Base-by-base conservation (phyloP, 2,329 filamentous ascomycete species). In the Botrytis elliptica region DNA sequence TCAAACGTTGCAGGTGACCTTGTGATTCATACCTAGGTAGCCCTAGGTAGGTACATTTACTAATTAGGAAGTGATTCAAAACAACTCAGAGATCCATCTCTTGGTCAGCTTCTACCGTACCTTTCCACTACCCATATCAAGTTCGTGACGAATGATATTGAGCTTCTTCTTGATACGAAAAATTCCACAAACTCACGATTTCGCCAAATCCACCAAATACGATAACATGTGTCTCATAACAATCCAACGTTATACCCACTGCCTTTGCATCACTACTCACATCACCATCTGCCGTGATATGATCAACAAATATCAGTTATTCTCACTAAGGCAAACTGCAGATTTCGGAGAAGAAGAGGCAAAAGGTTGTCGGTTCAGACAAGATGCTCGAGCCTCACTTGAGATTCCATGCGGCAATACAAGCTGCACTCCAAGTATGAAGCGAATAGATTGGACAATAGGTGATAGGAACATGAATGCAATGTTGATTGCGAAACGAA, bases 171-270 rank as follows among this genome's bases (percentile, higher is more conserved):
- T 8, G 9, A 46, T 12, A 12, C 42, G 18, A 65, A 9, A 42
- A 25, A 33, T 44, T 36, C 8, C 44, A 22, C n/a, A 33, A 46
- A 44, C 40, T 18, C 62, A 33, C 3, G 33, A 62, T 10, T 5
- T 25, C 40, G 16, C 46, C 10, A 18, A 25, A 65, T 22, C 18
- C 8, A 46, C 22, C n/a, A 22, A 46, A 46, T 10, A 36, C 22
- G 20, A 49, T 5, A 46, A 25, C 16, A 71, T 71, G 69, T 71
- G 69, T 52, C 69, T 49, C 69, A 46, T 70, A 49, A 63, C 33
- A n/a, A 38, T 29, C 63, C 57, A 71, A 25, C 42, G 57, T n/a
- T 38, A 63, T 20, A 52, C 29, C 5, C 18, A 40, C 22, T 71
- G 69, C 29, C n/a, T 25, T 25, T 71, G 70, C 46, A 29, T n/a